A percentile compares a stretch with the other conserved stretches of the same genome.
These are phyloP conservation scores for Fusarium keratoplasticum DNA, from an alignment of 2,329 filamentous ascomycete genomes.

Conservation along the genomic window DNA sequence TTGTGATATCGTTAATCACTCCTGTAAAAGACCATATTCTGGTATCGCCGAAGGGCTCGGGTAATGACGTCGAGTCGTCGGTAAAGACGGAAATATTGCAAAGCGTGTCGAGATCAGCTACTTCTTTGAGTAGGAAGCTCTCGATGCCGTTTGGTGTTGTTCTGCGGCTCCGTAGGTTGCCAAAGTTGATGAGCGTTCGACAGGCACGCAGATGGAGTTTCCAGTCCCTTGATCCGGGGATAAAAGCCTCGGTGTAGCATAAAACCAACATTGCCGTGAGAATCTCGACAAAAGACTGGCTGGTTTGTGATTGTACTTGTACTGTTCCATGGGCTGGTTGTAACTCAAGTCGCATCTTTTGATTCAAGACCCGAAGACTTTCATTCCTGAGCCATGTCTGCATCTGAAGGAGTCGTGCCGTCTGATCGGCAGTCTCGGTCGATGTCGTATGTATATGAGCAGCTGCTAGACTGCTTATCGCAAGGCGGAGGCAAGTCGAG, in stretches of 20 bases:
- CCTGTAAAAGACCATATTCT: conserved; percentile 15
- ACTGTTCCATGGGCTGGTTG: neutral
- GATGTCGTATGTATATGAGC: conserved; percentile 4
- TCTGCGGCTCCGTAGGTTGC: neutral
- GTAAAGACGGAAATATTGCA: conserved; percentile 15
- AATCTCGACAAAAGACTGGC: conserved; percentile 2
- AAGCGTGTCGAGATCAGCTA: conserved; percentile 1
- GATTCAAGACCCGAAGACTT: conserved; percentile 8
- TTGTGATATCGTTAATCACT: conserved; percentile 13
- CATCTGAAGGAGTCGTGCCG: neutral
- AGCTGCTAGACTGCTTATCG: conserved; percentile 21
- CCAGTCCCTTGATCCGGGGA: conserved; percentile 13
- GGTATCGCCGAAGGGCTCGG: neutral
- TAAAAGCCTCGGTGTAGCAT: conserved; percentile 7
- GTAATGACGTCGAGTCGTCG: neutral
- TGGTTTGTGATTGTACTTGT: neutral
- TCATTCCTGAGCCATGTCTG: conserved; percentile 2
- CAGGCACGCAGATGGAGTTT: conserved; percentile 9
- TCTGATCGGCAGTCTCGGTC: neutral
- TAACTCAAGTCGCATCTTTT: conserved; percentile 10
- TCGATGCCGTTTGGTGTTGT: neutral
- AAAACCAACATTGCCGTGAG: conserved; percentile 9
- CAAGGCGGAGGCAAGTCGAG: conserved; percentile 30
- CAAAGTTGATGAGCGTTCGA: conserved; percentile 6
- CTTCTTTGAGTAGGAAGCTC: conserved; percentile 14